Percentiles rank a stretch among this genome's conserved stretches.
Evolutionary conservation across 1,284 basidiomycete genomes (phyloP).

Genomic region (Rhodotorula sp.): DNA sequence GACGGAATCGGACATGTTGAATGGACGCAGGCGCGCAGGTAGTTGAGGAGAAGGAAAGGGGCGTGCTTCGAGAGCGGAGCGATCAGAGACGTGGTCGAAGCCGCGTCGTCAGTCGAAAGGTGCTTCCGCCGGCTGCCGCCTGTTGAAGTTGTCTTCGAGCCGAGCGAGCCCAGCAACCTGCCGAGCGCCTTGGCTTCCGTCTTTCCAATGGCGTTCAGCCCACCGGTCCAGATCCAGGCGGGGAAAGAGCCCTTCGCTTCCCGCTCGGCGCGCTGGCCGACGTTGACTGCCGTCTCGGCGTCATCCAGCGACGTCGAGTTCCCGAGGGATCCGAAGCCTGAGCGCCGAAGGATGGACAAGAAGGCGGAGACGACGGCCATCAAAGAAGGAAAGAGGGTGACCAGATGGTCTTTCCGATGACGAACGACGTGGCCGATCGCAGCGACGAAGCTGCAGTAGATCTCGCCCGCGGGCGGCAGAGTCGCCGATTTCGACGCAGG

Average conservation of each 20-base stretch:
- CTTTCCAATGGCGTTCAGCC: slow-evolving; percentile 15
- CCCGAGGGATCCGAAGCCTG: slow-evolving; percentile 31
- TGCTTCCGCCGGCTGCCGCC: slow-evolving; percentile 13
- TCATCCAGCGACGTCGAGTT: slow-evolving; percentile 7
- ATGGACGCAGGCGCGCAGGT: slow-evolving; percentile 39
- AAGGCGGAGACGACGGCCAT: slow-evolving; percentile 23
- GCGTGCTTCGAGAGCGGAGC: slow-evolving; percentile 45
- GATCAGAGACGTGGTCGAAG: slow-evolving; percentile 28
- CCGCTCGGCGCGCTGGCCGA: slow-evolving; percentile 34
- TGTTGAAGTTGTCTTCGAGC: slow-evolving; percentile 37
- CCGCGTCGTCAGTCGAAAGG: slow-evolving; percentile 6
- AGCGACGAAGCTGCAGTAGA: slow-evolving; percentile 27
- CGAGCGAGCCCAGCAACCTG: slow-evolving; percentile 38
- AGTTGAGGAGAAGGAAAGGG: slow-evolving; percentile 42
- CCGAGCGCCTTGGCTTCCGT: slow-evolving; percentile 33
- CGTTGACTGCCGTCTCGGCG: not conserved
- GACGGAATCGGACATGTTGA: slow-evolving; percentile 37
- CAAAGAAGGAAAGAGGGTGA: slow-evolving; percentile 40
- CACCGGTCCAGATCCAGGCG: slow-evolving; percentile 37
- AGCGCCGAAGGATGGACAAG: slow-evolving; percentile 26
- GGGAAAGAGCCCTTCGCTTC: slow-evolving; percentile 36
- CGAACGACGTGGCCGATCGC: slow-evolving; percentile 38
- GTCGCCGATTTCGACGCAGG: not conserved
- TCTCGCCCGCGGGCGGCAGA: not conserved
- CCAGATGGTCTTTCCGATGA: slow-evolving; percentile 41